A percentile compares a stretch with the other conserved stretches of the same genome.
These are phyloP conservation scores for Cystobasidium ongulense DNA, from an alignment of 768 basidiomycete species.

Conservation along the genomic window DNA sequence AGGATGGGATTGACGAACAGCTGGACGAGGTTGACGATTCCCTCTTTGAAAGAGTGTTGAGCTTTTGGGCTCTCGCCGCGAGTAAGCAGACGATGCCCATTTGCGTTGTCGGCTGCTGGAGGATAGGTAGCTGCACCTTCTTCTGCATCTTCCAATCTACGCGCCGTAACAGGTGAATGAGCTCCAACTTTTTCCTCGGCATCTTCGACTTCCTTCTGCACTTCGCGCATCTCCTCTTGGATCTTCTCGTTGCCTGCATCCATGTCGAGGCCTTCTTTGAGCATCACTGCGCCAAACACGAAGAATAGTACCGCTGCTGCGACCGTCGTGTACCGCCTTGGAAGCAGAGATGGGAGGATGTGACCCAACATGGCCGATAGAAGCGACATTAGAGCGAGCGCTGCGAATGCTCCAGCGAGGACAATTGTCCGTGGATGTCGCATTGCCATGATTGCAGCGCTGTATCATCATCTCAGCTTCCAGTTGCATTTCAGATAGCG, in stretches of 20 bases:
- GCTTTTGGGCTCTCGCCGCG: slow-evolving; percentile 46
- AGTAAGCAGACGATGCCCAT: not conserved
- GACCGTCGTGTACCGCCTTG: slow-evolving; percentile 60
- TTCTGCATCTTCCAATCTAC: slow-evolving; percentile 61
- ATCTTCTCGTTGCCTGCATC: slow-evolving; percentile 65
- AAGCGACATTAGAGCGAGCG: slow-evolving; percentile 84
- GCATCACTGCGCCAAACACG: slow-evolving; percentile 82
- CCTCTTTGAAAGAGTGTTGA: slow-evolving; percentile 58
- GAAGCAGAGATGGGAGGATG: slow-evolving; percentile 73
- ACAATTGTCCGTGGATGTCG: slow-evolving; percentile 71
- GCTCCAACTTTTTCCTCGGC: slow-evolving; percentile 49
- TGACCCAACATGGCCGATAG: slow-evolving; percentile 90
- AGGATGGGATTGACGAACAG: slow-evolving; percentile 77
- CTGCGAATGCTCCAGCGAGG: slow-evolving; percentile 77
- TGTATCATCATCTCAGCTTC: slow-evolving; percentile 46
- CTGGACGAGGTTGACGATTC: slow-evolving; percentile 60
- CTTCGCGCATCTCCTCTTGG: slow-evolving; percentile 87
- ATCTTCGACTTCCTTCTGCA: slow-evolving; percentile 86
- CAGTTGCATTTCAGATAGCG: slow-evolving; percentile 47
- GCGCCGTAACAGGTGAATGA: slow-evolving; percentile 44
- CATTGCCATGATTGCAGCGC: slow-evolving; percentile 73
- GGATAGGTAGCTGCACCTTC: slow-evolving; percentile 50
- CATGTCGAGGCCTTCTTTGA: slow-evolving; percentile 76
- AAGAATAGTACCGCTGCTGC: slow-evolving; percentile 76
- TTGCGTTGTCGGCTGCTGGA: not conserved